Base-by-base conservation (phyloP, 768 basidiomycete species). In the Hypholoma sublateritium region DNA sequence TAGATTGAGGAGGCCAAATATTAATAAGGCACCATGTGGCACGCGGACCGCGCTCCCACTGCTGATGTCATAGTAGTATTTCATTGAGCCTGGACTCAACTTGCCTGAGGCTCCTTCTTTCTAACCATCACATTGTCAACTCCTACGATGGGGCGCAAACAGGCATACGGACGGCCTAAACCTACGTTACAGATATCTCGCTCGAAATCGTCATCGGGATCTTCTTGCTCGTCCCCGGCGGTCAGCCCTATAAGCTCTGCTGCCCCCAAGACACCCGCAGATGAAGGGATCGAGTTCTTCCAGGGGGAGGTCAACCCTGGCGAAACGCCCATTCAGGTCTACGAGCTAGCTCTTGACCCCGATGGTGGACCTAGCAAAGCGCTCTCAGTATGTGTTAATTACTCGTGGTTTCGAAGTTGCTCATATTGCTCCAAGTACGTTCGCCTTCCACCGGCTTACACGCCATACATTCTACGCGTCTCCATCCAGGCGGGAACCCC, bases 401-500 rank as follows among this genome's bases (percentile, higher is more conserved):
- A 46, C 39, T 32, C 51, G 16, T 13, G 55, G 35, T 56, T 34
- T 49, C 25, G 47, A 36, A 17, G 42, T 13, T 47, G 17, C 41
- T 53, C 32, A 53, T 21, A 50, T 21, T 39, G 19, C 51, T 37
- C 50, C 58, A 50, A 28, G 97, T 98, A 98, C 71, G 89, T 96
- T 64, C 94, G 97, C 39, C 85, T 99, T 16, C 97, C 97, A 8
- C 94, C 97, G 11, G 93, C 95, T 21, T 81, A 86, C 67, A 76
- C 76, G 16, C 95, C 95, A 1, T 99, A 98, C 69, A 83, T 98
- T 48, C 76, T 99, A 24, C 87, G 97, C 52, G 89, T 99, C 35
- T 88, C 90, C 17, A 80, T 98, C 49, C 90, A 95, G 46, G 91
- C 96, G 0, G 97, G 97, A 6, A 95, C 95, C 2, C 88, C 93